phyloP scores from a whole-genome alignment of 164 flowering plant species.

The Tinospora cordifolia region DNA sequence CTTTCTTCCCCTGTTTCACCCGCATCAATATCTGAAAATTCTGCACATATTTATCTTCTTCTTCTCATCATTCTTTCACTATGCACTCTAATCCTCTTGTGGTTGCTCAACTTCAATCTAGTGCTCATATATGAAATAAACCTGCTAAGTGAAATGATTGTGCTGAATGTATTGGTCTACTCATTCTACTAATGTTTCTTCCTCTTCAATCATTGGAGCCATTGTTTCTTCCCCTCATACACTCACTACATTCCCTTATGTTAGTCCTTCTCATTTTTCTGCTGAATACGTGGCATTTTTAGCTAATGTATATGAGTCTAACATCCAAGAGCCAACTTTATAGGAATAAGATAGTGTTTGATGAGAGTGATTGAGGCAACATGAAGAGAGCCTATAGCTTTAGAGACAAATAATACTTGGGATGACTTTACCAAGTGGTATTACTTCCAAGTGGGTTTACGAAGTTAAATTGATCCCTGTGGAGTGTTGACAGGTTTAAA shows the following conservation, averaged over 20 bases:
- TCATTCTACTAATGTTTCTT: too few species aligned
- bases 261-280: not conserved
- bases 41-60: not conserved
- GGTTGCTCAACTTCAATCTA: too few species aligned
- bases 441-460: not conserved
- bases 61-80: not conserved
- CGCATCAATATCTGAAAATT: too few species aligned
- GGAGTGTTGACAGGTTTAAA: not conserved
- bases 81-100: not conserved
- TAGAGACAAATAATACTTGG: constrained; percentile 1
- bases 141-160: not conserved
- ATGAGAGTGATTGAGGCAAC: not conserved
- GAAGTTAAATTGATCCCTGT: not conserved
- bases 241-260: not conserved
- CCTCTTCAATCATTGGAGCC: not conserved
- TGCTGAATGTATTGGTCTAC: not conserved
- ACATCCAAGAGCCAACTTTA: not conserved
- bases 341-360: not conserved
- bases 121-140: not conserved
- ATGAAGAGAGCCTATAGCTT: not conserved
- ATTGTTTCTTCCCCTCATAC: not conserved
- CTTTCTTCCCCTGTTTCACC: too few species aligned
- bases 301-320: not conserved
- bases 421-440: not conserved
- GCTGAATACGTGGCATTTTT: not conserved